Conservation (phyloP, 2,329 filamentous ascomycete species). For the Fusarium dimerum region DNA sequence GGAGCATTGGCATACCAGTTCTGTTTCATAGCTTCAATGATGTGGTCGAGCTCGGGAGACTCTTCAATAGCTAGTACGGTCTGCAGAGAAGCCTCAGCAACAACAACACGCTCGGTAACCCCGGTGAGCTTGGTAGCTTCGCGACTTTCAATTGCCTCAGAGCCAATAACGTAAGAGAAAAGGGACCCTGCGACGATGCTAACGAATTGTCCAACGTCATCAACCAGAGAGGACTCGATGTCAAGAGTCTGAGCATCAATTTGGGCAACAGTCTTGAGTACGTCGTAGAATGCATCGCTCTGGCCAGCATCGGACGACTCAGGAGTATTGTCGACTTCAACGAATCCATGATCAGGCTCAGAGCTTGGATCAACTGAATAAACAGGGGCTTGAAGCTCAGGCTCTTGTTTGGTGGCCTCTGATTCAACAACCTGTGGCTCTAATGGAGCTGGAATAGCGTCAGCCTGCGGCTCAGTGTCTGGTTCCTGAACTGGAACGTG, state of each 20-base stretch:
- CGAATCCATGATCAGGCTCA: not conserved
- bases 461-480: too few relatives aligned
- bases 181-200: conserved; percentile 8
- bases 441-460: too few relatives aligned
- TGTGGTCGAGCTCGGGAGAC: conserved; percentile 15
- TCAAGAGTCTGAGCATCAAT: conserved; percentile 4
- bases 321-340: too few relatives aligned
- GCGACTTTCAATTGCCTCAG: conserved; percentile 2
- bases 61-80: conserved; percentile 15
- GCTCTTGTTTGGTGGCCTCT: not conserved
- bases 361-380: not conserved
- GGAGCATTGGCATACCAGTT: conserved; percentile 14
- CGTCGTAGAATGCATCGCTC: conserved; percentile 5
- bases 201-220: conserved; percentile 2
- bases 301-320: too few relatives aligned
- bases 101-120: conserved; percentile 7
- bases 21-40: conserved; percentile 13
- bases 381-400: not conserved
- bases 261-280: conserved; percentile 5
- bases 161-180: conserved; percentile 5
- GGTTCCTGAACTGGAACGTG: too few relatives aligned
- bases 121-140: conserved; percentile 4
- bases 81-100: conserved; percentile 13
- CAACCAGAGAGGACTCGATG: conserved; percentile 4
- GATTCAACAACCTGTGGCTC: not conserved